Evolutionary conservation across 2,329 filamentous ascomycete genomes (phyloP).

Genomic region (Xylaria polymorpha): DNA sequence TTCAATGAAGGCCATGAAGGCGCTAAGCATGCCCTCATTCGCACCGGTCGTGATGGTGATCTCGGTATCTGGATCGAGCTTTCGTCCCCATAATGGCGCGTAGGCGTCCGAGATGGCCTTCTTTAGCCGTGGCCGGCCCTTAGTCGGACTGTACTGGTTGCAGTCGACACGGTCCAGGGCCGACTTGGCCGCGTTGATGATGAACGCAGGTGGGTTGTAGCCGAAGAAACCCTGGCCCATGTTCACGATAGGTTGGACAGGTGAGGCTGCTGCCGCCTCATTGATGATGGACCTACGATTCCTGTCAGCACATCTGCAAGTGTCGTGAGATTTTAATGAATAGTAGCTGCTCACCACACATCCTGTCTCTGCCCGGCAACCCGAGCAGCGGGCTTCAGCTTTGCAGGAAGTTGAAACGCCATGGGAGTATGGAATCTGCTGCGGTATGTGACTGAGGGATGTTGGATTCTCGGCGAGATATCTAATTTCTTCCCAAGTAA

Average conservation of each 20-base stretch:
- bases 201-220: slow-evolving; percentile 93
- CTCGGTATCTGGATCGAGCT: slow-evolving; percentile 88
- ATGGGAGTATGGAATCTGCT: slow-evolving; percentile 53
- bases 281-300: slow-evolving; percentile 70
- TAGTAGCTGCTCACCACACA: slow-evolving; percentile 59
- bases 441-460: slow-evolving; percentile 28
- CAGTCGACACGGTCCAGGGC: slow-evolving; percentile 93
- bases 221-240: slow-evolving; percentile 81
- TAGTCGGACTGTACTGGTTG: slow-evolving; percentile 98
- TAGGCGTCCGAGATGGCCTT: slow-evolving; percentile 95
- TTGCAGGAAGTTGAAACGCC: slow-evolving; percentile 54
- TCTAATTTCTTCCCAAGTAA: slow-evolving; percentile 17
- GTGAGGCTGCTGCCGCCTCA: slow-evolving; percentile 71
- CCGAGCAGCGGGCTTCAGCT: slow-evolving; percentile 62
- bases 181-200: slow-evolving; percentile 89
- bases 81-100: slow-evolving; percentile 85
- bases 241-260: slow-evolving; percentile 72
- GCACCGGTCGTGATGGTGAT: slow-evolving; percentile 94
- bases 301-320: slow-evolving; percentile 32
- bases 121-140: slow-evolving; percentile 89
- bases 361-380: slow-evolving; percentile 63
- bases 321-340: not conserved
- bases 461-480: slow-evolving; percentile 11
- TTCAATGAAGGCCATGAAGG: slow-evolving; percentile 98
- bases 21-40: slow-evolving; percentile 93